Percentiles rank a stretch among this genome's conserved stretches.
Evolutionary conservation across 1,284 basidiomycete genomes (phyloP).

Genomic region (Pseudozyma thailandica): DNA sequence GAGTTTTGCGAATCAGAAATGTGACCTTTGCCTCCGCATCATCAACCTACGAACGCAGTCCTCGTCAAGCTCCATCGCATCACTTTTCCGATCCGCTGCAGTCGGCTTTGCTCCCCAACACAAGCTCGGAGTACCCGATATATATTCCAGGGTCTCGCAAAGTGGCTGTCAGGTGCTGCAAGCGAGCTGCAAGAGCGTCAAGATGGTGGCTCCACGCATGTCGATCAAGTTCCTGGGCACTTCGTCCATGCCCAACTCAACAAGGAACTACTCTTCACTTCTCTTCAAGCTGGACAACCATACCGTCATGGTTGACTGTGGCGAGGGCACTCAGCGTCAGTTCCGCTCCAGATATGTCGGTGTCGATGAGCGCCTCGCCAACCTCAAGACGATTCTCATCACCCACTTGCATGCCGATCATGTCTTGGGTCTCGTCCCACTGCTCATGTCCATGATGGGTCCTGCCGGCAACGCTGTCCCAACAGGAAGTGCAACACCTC

Average conservation of each 20-base stretch:
- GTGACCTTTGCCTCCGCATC: neutral
- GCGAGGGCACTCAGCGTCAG: slow-evolving; percentile 65
- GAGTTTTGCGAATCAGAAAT: slow-evolving; percentile 1
- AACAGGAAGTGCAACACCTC: slow-evolving; percentile 22
- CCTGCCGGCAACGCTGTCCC: slow-evolving; percentile 27
- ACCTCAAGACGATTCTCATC: slow-evolving; percentile 62
- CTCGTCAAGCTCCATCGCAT: neutral
- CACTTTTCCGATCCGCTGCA: neutral
- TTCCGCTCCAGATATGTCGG: slow-evolving; percentile 51
- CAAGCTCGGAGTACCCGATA: neutral
- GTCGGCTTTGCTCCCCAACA: neutral
- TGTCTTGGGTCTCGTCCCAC: slow-evolving; percentile 61
- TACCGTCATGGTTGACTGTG: slow-evolving; percentile 65
- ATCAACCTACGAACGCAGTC: slow-evolving; percentile 6
- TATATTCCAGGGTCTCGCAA: neutral
- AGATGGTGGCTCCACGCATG: slow-evolving; percentile 51
- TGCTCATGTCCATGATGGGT: slow-evolving; percentile 66
- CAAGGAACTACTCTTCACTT: slow-evolving; percentile 64
- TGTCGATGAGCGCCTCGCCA: slow-evolving; percentile 55
- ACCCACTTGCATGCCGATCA: slow-evolving; percentile 66
- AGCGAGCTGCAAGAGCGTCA: neutral
- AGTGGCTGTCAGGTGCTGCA: neutral
- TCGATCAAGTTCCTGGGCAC: slow-evolving; percentile 64
- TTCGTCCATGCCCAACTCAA: slow-evolving; percentile 58
- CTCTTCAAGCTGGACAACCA: slow-evolving; percentile 59